Base-by-base conservation (phyloP, 257 asterid species). In the Echium plantagineum region DNA sequence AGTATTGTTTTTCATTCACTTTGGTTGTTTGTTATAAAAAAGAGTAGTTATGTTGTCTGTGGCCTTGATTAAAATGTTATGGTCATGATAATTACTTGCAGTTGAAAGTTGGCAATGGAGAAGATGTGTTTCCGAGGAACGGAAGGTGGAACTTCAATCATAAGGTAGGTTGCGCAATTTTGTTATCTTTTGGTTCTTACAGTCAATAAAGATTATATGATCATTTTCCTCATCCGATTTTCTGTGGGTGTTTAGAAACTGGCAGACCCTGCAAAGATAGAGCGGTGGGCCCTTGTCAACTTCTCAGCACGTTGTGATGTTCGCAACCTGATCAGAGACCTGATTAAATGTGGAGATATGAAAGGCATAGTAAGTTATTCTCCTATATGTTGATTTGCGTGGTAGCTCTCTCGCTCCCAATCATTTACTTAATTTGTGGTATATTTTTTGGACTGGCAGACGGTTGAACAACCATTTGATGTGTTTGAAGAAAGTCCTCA, bases 51-150 rank as follows among this genome's bases (percentile, higher is more conserved):
- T 42, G 49, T 12, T 42, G 49, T 42, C 5, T 42, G 17, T 42
- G 49, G 49, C 12, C 49, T 42, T 10, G 49, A 12, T 10, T 42
- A 42, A 10, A 42, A 42, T 42, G 3, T 13, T 10, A 42, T 42
- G 15, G 49, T 2, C 15, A 42, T 42, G 47, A 0, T 8, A 42
- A 42, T 66, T 21, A 19, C 21, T 60, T 52, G 24, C 74, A 79
- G 88, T 53, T 79, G 66, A 70, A 61, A 60, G 62, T 76, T 71
- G 88, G 85, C 68, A 79, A 70, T 51, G 70, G 65, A 19, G 83
- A 74, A 20, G 60, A 59, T 19, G 52, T 79, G 52, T 21, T 54
- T 66, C 81, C 88, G n/a, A 70, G 70, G 65, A 74, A 69, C 65
- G 80, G 72, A 13, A 64, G 74, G 60, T 82, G 88, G 85, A 68